Evolutionary conservation across 2,329 filamentous ascomycete genomes (phyloP).

Genomic region (Alternaria burnsii): DNA sequence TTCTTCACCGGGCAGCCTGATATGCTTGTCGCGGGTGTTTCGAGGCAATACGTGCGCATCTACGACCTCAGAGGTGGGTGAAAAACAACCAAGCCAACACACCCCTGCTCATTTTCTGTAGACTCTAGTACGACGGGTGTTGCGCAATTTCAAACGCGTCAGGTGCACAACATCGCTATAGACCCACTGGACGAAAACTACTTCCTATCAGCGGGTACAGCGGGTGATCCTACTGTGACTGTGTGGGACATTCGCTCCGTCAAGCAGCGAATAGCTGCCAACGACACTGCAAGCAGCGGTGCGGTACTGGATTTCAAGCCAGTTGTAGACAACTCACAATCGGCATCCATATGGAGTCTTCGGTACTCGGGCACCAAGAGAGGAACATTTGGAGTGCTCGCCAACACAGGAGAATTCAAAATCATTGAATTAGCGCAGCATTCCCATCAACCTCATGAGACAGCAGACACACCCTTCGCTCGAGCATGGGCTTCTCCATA

Average conservation of each 20-base stretch:
- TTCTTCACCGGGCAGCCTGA: conserved; percentile 82
- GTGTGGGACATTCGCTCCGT: conserved; percentile 77
- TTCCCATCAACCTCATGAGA: conserved; percentile 44
- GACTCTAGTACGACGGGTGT: conserved; percentile 56
- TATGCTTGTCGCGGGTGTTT: conserved; percentile 77
- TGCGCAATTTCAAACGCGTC: conserved; percentile 62
- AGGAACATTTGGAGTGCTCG: conserved; percentile 66
- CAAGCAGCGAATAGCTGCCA: conserved; percentile 36
- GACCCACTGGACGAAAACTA: conserved; percentile 84
- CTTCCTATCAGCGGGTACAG: conserved; percentile 77
- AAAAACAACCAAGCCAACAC: conserved; percentile 28
- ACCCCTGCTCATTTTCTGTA: conserved; percentile 28
- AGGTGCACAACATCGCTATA: conserved; percentile 75
- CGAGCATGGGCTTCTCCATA: conserved; percentile 53
- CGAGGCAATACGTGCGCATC: conserved; percentile 76
- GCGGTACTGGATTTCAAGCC: conserved; percentile 67
- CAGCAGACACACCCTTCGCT: conserved; percentile 29
- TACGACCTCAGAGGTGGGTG: conserved; percentile 78
- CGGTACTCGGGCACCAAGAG: conserved; percentile 67
- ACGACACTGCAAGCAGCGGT: conserved; percentile 63
- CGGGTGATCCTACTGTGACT: conserved; percentile 77
- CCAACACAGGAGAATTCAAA: conserved; percentile 67
- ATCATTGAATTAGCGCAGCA: conserved; percentile 64
- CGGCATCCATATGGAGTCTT: conserved; percentile 67
- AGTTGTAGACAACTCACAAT: conserved; percentile 59